Evolutionary conservation across 495 filamentous ascomycete genomes (phyloP).

Genomic region (Penicillium soppii): DNA sequence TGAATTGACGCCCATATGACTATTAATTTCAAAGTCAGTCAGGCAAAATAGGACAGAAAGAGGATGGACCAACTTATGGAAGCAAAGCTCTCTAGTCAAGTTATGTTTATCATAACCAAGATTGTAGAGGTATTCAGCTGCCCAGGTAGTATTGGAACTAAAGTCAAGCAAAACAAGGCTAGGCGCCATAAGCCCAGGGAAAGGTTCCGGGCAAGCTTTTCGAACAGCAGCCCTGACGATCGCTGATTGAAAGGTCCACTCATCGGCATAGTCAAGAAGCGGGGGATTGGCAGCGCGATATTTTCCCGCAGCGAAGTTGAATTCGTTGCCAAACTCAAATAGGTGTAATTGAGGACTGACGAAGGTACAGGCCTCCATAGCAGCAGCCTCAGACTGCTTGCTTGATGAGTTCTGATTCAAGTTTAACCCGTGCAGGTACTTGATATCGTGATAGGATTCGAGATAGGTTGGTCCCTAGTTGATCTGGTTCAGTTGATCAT

Average conservation of each 20-base stretch:
- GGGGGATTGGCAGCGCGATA: conserved; percentile 16
- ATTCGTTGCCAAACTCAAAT: conserved; percentile 19
- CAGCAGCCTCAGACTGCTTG: conserved; percentile 4
- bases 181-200: conserved; percentile 16
- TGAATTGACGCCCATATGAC: conserved; percentile 14
- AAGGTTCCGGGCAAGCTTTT: conserved; percentile 14
- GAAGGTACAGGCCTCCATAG: conserved; percentile 7
- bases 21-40: not conserved
- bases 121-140: conserved; percentile 10
- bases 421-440: conserved; percentile 19
- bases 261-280: conserved; percentile 9
- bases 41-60: not conserved
- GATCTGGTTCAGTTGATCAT: conserved; percentile 17
- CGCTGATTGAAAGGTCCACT: conserved; percentile 18
- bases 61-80: conserved; percentile 14
- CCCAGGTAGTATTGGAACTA: conserved; percentile 4
- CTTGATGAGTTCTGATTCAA: conserved; percentile 14
- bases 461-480: conserved; percentile 20
- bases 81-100: conserved; percentile 13
- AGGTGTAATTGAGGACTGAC: conserved; percentile 12
- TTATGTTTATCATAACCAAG: conserved; percentile 16
- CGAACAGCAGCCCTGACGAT: conserved; percentile 3
- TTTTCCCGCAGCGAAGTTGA: conserved; percentile 3
- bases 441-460: conserved; percentile 17
- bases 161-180: conserved; percentile 9